Percentiles rank a stretch among this genome's conserved stretches.
These are phyloP conservation scores for Neocatenulostroma microsporum DNA, from an alignment of 2,329 filamentous ascomycete genomes.

Conservation along the genomic window DNA sequence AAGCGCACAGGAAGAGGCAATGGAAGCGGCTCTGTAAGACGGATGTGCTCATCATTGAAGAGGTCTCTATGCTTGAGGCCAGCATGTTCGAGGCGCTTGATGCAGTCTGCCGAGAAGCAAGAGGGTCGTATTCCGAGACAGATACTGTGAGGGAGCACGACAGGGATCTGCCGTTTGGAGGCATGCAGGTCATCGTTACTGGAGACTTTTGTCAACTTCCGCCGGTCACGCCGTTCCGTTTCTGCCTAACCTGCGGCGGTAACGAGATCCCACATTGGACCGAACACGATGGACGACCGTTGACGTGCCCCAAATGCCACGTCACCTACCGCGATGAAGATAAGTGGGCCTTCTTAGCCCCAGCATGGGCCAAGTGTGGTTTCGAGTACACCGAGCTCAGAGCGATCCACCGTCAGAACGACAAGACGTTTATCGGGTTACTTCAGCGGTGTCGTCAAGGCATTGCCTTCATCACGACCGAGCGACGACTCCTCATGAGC, in stretches of 20 bases:
- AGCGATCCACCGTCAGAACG: conserved; percentile 51
- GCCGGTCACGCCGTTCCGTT: conserved; percentile 50
- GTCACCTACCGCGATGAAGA: no score
- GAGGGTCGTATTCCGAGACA: conserved; percentile 8
- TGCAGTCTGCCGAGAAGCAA: conserved; percentile 37
- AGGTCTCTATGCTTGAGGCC: conserved; percentile 59
- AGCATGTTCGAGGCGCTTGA: conserved; percentile 47
- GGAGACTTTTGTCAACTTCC: conserved; percentile 57
- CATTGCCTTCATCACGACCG: no score
- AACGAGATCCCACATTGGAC: no score
- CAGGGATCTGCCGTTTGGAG: conserved; percentile 41
- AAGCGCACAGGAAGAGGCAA: no score
- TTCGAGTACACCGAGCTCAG: conserved; percentile 50
- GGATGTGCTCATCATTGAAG: conserved; percentile 56
- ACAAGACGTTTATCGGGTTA: conserved; percentile 47
- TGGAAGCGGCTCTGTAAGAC: conserved; percentile 37
- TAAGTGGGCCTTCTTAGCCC: conserved; percentile 55
- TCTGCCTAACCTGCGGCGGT: conserved; percentile 45
- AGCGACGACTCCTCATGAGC: no score
- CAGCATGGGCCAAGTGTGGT: conserved; percentile 47
- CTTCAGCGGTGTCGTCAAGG: conserved; percentile 50
- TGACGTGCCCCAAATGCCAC: conserved; percentile 26
- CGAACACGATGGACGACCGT: no score
- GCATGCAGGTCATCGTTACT: conserved; percentile 37
- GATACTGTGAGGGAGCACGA: no score